Conservation (phyloP, 345 rosid genomes). For the Eucalyptus erythrocorys region DNA sequence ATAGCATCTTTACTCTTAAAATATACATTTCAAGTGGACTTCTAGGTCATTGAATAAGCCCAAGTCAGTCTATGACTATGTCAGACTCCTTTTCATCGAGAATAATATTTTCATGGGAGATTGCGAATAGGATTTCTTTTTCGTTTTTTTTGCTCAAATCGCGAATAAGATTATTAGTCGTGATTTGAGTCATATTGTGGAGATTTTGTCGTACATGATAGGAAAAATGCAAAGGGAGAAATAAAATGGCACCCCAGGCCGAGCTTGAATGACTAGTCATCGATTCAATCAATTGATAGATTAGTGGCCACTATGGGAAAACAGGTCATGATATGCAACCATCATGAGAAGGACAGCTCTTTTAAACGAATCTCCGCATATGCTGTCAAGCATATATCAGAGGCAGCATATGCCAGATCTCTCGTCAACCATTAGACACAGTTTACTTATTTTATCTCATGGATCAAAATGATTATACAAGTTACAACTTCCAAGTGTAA, state of each 20-base stretch:
- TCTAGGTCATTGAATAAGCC: background rate
- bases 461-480: background rate
- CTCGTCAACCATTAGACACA: background rate
- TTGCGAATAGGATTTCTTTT: background rate
- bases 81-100: background rate
- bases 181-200: background rate
- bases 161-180: background rate
- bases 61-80: background rate
- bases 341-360: background rate
- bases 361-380: background rate
- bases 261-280: background rate
- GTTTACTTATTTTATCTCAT: background rate
- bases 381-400: background rate
- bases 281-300: background rate
- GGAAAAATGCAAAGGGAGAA: background rate
- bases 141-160: no score
- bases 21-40: background rate
- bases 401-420: background rate
- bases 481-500: background rate
- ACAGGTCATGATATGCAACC: background rate
- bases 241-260: background rate
- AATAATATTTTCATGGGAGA: background rate
- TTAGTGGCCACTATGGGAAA: background rate
- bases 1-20: background rate
- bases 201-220: background rate